A percentile compares a stretch with the other conserved stretches of the same genome.
Conservation (phyloP, 441 rosid genomes). For the Syzygium syzygioides region DNA sequence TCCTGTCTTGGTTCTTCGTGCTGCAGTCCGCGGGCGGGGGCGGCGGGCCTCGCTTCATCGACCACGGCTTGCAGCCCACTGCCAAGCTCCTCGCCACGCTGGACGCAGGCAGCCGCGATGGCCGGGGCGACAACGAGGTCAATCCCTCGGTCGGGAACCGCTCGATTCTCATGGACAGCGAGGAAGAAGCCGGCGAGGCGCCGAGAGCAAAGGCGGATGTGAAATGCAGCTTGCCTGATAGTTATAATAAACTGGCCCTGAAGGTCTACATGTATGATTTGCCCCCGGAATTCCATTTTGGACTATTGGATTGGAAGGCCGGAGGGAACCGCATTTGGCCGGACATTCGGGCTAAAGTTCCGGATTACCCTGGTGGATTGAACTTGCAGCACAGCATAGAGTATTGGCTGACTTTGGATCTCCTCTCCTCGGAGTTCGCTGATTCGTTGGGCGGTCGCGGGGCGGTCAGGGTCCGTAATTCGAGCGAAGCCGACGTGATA, state of each 20-base stretch:
- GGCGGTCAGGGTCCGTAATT: slow-evolving; percentile 62
- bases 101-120: slow-evolving; percentile 19
- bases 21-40: slow-evolving; percentile 41
- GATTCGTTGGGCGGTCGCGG: slow-evolving; percentile 28
- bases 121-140: background rate
- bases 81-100: slow-evolving; percentile 22
- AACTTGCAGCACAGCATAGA: slow-evolving; percentile 91
- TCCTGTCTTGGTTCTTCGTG: slow-evolving; percentile 69
- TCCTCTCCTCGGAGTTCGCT: slow-evolving; percentile 58
- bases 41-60: slow-evolving; percentile 27
- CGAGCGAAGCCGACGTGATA: slow-evolving; percentile 75
- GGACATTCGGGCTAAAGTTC: slow-evolving; percentile 47
- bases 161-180: slow-evolving; percentile 21
- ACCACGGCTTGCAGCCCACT: slow-evolving; percentile 27
- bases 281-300: slow-evolving; percentile 83
- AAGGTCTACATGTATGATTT: slow-evolving; percentile 91
- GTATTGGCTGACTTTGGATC: slow-evolving; percentile 88
- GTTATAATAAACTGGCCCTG: slow-evolving; percentile 25
- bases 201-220: slow-evolving; percentile 10
- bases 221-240: slow-evolving; percentile 11
- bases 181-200: slow-evolving; percentile 6
- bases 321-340: slow-evolving; percentile 66
- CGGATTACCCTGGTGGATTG: slow-evolving; percentile 76
- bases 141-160: slow-evolving; percentile 20
- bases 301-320: slow-evolving; percentile 66